phyloP scores from a whole-genome alignment of 108 stramenopile species.

The Nitzschia palea region DNA sequence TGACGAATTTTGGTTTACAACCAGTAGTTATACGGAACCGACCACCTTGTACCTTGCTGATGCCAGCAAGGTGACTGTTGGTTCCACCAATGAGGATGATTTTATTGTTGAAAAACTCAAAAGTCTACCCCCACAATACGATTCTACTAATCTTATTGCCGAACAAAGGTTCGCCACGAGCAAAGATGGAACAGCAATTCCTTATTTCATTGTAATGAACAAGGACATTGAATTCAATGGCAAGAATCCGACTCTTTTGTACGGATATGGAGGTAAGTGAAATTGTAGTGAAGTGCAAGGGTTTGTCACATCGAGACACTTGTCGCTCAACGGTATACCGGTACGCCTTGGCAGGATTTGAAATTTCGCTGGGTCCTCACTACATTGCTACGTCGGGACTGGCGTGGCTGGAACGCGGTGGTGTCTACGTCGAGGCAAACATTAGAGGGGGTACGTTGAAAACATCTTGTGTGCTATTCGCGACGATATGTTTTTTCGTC shows the following conservation, averaged over 20 bases:
- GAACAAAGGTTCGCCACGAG: conserved; percentile 72
- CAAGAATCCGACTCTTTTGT: conserved; percentile 65
- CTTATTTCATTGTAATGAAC: conserved; percentile 75
- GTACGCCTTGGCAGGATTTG: conserved; percentile 96
- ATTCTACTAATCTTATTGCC: conserved; percentile 58
- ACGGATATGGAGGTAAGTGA: conserved; percentile 78
- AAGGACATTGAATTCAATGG: conserved; percentile 55
- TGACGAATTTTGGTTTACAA: conserved; percentile 76
- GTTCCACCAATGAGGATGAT: conserved; percentile 20
- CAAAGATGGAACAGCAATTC: conserved; percentile 84
- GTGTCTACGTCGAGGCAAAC: conserved; percentile 93
- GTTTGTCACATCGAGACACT: too few relatives aligned
- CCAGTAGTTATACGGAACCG: conserved; percentile 66
- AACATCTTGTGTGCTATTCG: too few relatives aligned
- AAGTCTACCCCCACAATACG: conserved; percentile 64
- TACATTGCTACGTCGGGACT: conserved; percentile 79
- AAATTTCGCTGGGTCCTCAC: conserved; percentile 88
- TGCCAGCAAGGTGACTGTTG: conserved; percentile 38
- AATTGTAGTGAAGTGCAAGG: too few relatives aligned
- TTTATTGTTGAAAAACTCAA: conserved; percentile 58
- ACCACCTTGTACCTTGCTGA: conserved; percentile 73
- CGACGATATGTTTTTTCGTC: too few relatives aligned
- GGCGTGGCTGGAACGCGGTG: conserved; percentile 91
- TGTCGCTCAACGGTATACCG: too few relatives aligned
- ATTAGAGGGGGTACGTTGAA: conserved; percentile 77